Evolutionary conservation across 495 filamentous ascomycete species (phyloP), one percentile per base, ranked within the genome.

Genomic region (Lasiosphaeria hispida): DNA sequence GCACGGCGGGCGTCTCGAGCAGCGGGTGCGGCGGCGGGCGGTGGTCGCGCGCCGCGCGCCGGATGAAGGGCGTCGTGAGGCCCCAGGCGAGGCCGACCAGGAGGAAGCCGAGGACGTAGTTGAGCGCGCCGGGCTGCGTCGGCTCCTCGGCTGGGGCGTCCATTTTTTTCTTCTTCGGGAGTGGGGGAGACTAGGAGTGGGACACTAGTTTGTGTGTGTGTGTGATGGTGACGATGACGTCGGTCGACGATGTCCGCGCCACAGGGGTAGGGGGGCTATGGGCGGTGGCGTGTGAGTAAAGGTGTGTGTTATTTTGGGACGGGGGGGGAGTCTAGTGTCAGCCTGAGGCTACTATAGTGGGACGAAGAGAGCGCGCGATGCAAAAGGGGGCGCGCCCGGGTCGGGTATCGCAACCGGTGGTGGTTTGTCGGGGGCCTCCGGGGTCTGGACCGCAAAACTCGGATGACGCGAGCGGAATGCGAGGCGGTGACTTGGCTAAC

Each of bases 61-160:
- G 83, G 71, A 91, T 89, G 75, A 91, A 88, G 60, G 86, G 86
- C 9, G 86, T 88, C 4, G 86, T 89, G 36, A 84, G 69, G 14
- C 82, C 82, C 93, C 94, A 98, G 65, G 91, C 91, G 48, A 91
- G 77, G 40, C 91, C 91, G 60, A 98, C 91, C 61, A 96, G 83
- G 57, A 97, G 82, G 80, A 97, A 97, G 59, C 89, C 90, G 49
- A 92, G 79, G 57, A 90, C 78, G 77, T 89, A 95, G 73, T 87
- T 90, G 73, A 93, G 79, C 55, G 86, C 72, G 4, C 17, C 87
- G 85, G 36, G 71, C 65, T 53, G 81, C 63, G n/a, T n/a, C n/a
- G 48, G 62, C 43, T n/a, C 23, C 23, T 30, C 49, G 30, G 42
- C 8, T 3, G 51, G 42, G 48, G 38, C 8, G 50, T 18, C 11